Evolutionary conservation across 208 protist genomes (phyloP).

Genomic region (Acanthamoeba sp.): DNA sequence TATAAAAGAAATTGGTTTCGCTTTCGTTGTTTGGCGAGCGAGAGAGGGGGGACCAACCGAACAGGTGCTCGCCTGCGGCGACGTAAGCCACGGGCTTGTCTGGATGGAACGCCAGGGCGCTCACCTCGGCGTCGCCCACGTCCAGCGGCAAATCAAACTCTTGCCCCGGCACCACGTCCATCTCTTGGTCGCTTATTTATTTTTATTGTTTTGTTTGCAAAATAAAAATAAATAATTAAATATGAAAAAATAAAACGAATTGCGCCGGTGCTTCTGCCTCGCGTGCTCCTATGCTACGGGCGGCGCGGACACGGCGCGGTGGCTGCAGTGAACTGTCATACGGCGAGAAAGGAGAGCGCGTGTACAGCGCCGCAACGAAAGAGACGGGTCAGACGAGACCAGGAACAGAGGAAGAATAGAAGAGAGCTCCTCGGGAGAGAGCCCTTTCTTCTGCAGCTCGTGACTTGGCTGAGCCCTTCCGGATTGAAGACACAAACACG

Average conservation of each 20-base stretch:
- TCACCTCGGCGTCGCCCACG: constrained; percentile 36
- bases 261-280: too few relatives aligned
- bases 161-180: not conserved
- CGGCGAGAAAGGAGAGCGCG: too few relatives aligned
- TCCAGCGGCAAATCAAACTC: constrained; percentile 20
- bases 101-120: constrained; percentile 32
- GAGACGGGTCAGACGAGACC: too few relatives aligned
- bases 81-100: constrained; percentile 39
- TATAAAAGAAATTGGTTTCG: not conserved
- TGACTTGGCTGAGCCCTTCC: too few relatives aligned
- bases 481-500: too few relatives aligned
- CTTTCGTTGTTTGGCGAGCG: not conserved
- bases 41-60: not conserved
- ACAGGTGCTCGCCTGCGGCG: not conserved
- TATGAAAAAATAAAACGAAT: not conserved
- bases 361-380: not conserved
- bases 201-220: not conserved
- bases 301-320: not conserved
- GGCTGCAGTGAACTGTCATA: not conserved
- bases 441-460: too few relatives aligned
- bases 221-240: not conserved
- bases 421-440: too few relatives aligned
- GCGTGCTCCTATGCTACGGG: not conserved
- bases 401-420: too few relatives aligned
- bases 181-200: not conserved